A percentile compares a stretch with the other conserved stretches of the same genome.
Conservation (phyloP, 768 basidiomycete species). For the Mycena maculata region DNA sequence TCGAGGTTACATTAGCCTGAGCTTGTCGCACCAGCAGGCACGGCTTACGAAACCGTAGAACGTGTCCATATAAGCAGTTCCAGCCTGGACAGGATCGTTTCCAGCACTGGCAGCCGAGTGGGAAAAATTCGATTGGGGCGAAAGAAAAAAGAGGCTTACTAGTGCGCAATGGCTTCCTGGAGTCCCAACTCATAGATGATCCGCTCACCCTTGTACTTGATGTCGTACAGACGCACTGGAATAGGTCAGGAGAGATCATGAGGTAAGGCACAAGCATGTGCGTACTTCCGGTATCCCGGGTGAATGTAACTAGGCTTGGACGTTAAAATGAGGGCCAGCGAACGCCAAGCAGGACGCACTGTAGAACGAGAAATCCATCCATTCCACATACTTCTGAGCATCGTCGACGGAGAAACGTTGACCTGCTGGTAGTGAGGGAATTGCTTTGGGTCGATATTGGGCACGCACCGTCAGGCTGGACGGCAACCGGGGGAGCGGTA, state of each 20-base stretch:
- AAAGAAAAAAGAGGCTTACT: not conserved
- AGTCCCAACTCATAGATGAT: constrained; percentile 62
- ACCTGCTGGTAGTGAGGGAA: constrained; percentile 11
- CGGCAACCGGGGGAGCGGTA: constrained; percentile 31
- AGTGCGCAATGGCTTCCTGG: constrained; percentile 36
- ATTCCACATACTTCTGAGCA: constrained; percentile 33
- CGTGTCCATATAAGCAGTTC: constrained; percentile 61
- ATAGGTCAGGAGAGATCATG: constrained; percentile 21
- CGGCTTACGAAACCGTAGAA: constrained; percentile 37
- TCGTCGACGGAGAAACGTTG: constrained; percentile 33
- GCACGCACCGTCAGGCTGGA: constrained; percentile 33
- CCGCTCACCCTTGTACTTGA: constrained; percentile 56
- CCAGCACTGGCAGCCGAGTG: constrained; percentile 56
- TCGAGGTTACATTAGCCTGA: constrained; percentile 45
- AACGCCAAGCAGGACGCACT: not conserved
- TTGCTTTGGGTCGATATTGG: not conserved
- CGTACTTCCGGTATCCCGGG: constrained; percentile 60
- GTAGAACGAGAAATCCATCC: constrained; percentile 41
- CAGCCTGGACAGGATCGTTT: constrained; percentile 63
- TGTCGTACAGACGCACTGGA: constrained; percentile 29
- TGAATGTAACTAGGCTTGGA: constrained; percentile 57
- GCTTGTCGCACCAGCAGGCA: not conserved
- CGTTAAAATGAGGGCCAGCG: not conserved
- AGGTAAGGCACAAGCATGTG: constrained; percentile 51
- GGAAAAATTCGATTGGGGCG: not conserved